Evolutionary conservation across 83 land plant species (phyloP).

Genomic region (Isoetes engelmannii): DNA sequence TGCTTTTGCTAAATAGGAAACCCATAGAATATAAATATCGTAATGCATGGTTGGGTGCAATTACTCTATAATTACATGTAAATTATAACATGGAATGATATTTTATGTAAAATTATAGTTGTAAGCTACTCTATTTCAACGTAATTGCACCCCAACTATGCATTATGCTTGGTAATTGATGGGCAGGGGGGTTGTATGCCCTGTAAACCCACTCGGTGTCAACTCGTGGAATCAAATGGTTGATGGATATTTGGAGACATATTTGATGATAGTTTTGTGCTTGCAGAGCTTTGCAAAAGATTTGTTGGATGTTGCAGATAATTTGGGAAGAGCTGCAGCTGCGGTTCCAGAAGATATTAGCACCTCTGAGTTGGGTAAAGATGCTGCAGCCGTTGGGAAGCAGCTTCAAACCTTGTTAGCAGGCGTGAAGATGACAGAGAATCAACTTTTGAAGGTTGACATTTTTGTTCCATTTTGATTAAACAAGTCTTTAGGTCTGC

Average conservation of each 20-base stretch:
- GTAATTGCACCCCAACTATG: no score
- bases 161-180: no score
- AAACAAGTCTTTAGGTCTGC: no score
- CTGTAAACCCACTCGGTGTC: background rate
- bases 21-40: no score
- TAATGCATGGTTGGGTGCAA: no score
- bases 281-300: conserved; percentile 1
- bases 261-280: background rate
- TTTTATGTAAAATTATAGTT: no score
- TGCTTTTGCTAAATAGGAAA: no score
- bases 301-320: conserved; percentile 9
- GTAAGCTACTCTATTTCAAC: no score
- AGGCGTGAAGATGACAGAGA: conserved; percentile 14
- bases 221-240: background rate
- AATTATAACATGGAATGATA: no score
- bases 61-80: no score
- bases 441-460: conserved; percentile 9
- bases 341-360: background rate
- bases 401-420: conserved; percentile 8
- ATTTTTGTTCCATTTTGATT: no score
- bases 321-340: background rate
- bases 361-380: background rate
- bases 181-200: no score
- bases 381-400: background rate
- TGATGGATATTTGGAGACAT: background rate